These are phyloP conservation scores for Populus pruinosa DNA, from an alignment of 345 rosid species.

Conservation along the genomic window DNA sequence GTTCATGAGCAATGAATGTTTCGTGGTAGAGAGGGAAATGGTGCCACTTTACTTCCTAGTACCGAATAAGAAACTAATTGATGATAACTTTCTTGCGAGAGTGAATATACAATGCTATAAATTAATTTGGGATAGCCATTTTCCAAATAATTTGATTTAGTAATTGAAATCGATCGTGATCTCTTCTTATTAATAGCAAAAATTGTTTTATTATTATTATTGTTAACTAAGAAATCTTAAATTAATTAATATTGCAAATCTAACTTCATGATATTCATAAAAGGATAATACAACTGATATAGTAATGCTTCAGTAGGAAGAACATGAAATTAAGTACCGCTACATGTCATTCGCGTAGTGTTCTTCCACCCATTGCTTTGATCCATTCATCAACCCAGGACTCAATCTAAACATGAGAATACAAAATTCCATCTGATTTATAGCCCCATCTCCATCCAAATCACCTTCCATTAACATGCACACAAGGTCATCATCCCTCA, in stretches of 20 bases:
- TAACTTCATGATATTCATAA: background rate
- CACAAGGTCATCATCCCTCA: constrained; percentile 54
- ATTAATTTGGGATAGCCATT: background rate
- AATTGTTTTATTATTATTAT: too few species aligned
- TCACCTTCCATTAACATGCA: constrained; percentile 67
- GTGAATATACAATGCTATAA: too few species aligned
- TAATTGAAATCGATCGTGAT: background rate
- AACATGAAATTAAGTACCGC: background rate
- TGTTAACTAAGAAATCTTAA: background rate
- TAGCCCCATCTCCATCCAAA: constrained; percentile 63
- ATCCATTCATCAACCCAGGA: constrained; percentile 46
- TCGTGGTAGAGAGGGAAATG: background rate
- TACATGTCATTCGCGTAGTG: background rate
- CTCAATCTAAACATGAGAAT: constrained; percentile 64
- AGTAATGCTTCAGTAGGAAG: background rate
- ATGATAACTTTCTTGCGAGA: too few species aligned
- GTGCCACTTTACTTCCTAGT: background rate
- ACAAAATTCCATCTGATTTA: constrained; percentile 64
- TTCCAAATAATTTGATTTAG: background rate
- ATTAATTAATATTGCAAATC: too few species aligned
- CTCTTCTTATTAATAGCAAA: background rate
- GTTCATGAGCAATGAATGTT: background rate
- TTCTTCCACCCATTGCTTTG: constrained; percentile 32
- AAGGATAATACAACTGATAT: background rate
- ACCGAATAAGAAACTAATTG: background rate